Evolutionary conservation across 202 grass and related monocot species (phyloP), one percentile per base, ranked within the genome.

Genomic region (Zizania palustris): DNA sequence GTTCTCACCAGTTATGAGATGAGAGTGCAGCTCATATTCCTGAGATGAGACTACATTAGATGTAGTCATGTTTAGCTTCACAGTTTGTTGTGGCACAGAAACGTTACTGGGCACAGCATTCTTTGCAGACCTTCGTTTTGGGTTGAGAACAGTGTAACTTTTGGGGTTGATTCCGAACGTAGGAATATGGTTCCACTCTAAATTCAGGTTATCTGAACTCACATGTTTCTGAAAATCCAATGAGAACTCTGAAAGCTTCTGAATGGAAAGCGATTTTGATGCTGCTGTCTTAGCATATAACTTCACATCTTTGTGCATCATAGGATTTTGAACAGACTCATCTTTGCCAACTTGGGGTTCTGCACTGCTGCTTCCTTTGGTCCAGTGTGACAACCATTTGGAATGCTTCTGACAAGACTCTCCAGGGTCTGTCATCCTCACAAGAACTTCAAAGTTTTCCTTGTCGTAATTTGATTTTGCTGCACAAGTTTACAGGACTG

Each of bases 301-400:
- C 35, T 80, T 63, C 13, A 45, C 38, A 79, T 65, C 51, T 45
- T 72, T 84, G 19, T 79, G 64, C 46, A 66, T 45, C 41, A 62
- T 20, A 75, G 33, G 75, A 40, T 36, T 72, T 42, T 59, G 12
- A 60, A 79, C 65, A 46, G 71, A 15, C n/a, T 3, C 56, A 28
- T 60, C 71, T 39, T 45, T 79, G 46, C 55, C 44, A 79, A 53
- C 66, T 60, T 43, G 71, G 21, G 65, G 56, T 12, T 39, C 34
- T 55, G 71, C 37, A 62, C 39, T 90, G 55, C 60, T 74, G 62
- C 79, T 88, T 80, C 60, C 82, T 60, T 21, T 81, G 53, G 63
- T 67, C 91, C 87, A 90, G 80, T 34, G 85, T 49, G 85, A 65
- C 71, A 90, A 80, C 82, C 87, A 90, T 43, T 44, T 76, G 18